Base-by-base conservation (phyloP, 108 stramenopile genomes). In the Pinguiococcus pyrenoidosus region DNA sequence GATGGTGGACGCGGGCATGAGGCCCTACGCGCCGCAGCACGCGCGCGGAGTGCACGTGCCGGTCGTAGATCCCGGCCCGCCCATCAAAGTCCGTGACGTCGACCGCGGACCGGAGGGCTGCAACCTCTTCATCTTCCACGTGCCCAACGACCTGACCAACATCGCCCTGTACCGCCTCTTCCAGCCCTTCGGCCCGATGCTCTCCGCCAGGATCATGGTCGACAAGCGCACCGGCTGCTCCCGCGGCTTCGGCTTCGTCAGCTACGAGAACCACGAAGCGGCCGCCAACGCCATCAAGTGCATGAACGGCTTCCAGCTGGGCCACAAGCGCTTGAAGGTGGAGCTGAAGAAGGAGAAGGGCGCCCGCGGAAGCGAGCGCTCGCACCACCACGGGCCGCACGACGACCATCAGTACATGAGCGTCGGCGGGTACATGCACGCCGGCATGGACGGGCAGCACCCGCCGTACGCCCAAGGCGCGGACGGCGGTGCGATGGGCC, bases 41-140 rank as follows among this genome's bases (percentile, higher is more conserved):
- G n/a, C n/a, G n/a, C n/a, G n/a, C n/a, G n/a, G n/a, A n/a, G n/a
- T n/a, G 7, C 36, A 37, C 9, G 13, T 16, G 4, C 36, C 13
- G 4, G 36, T 3, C 36, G 26, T 10, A 3, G 21, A 4, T 20
- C 25, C 42, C 25, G 42, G 25, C 8, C 21, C n/a, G n/a, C n/a
- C n/a, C n/a, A n/a, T n/a, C n/a, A n/a, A n/a, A n/a, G n/a, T n/a
- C 21, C 26, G 9, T 12, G 16, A 14, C 24, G 9, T 13, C 40
- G 25, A 8, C 30, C 0, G 20, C 42, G 0, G 9, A n/a, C 72
- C 72, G 12, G 41, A 57, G 10, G 90, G 90, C 21, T 87, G 87
- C 30, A 97, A 94, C 74, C 56, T 97, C 38, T 97, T 94, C 63
- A 79, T 97, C 32, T 97, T 97, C 58, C 87, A 98, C 62, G 88